A percentile compares a stretch with the other conserved stretches of the same genome.
phyloP scores from a whole-genome alignment of 2,329 filamentous ascomycete species.

The Monilinia laxa region DNA sequence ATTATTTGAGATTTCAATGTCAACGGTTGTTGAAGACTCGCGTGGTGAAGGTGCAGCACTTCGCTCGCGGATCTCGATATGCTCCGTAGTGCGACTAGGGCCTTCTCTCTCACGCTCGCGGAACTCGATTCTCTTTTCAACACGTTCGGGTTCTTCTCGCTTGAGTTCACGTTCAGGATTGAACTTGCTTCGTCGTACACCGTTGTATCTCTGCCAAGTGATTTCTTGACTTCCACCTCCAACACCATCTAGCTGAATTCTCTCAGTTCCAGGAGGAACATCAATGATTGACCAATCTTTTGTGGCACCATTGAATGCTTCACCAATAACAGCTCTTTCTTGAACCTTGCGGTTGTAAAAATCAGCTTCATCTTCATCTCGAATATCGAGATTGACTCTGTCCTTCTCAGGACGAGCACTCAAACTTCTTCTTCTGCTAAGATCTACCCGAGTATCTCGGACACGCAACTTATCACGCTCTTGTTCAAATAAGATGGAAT shows the following conservation, averaged over 20 bases:
- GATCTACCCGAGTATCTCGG: constrained; percentile 41
- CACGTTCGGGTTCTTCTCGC: constrained; percentile 16
- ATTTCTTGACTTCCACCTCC: constrained; percentile 75
- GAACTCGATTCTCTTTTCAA: constrained; percentile 21
- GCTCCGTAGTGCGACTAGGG: constrained; percentile 26
- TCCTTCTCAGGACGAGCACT: constrained; percentile 35
- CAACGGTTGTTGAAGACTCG: constrained; percentile 31
- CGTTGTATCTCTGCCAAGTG: constrained; percentile 76
- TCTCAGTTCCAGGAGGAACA: constrained; percentile 78
- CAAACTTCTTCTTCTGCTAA: constrained; percentile 34
- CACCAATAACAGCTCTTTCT: constrained; percentile 68
- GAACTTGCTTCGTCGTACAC: constrained; percentile 72
- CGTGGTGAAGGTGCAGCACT: constrained; percentile 25
- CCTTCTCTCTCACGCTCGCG: constrained; percentile 15
- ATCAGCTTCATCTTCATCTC: constrained; percentile 52
- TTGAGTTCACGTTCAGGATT: constrained; percentile 61
- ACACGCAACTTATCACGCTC: constrained; percentile 37
- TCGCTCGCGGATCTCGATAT: constrained; percentile 33
- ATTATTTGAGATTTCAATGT: constrained; percentile 37
- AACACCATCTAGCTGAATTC: constrained; percentile 77
- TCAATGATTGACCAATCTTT: constrained; percentile 81
- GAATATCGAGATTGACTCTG: constrained; percentile 33
- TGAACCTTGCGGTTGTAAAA: constrained; percentile 67
- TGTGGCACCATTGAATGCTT: constrained; percentile 72
- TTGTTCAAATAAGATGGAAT: constrained; percentile 64